Evolutionary conservation across 148 eudicot genomes (phyloP), one percentile per base, ranked within the genome.

Genomic region (Fagopyrum esculentum): DNA sequence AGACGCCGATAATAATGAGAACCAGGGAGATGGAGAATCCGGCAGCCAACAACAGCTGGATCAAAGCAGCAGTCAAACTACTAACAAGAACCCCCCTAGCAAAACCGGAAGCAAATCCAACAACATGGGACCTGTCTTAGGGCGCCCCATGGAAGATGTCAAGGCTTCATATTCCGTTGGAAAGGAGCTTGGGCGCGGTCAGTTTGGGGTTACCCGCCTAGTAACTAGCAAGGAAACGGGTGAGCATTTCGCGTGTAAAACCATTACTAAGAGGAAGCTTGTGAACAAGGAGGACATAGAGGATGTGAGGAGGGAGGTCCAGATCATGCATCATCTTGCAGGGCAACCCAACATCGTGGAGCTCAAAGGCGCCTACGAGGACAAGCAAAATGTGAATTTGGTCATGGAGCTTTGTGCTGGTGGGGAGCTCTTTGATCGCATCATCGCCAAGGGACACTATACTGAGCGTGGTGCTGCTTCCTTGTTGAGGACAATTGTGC

Each of bases 391-490:
- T 15, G 98, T 93, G 17, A 90, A 93, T 81, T 79, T 93, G 86
- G 87, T 93, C 4, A 93, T 91, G 98, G 98, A 93, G 84, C 84
- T 93, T 77, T 93, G 98, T 54, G 98, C 97, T 9, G 98, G 98
- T 35, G 98, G 98, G 35, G 98, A 93, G 87, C 87, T 93, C 6
- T 93, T 93, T 59, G 98, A 91, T 69, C 87, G 97, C 9, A 93
- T 93, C 49, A 91, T 93, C 52, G 92, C 98, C 5, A 91, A 86
- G 80, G 98, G 98, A 45, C 97, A 93, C 73, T 93, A 86, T 75
- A 88, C 98, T 0, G 98, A 93, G 72, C 81, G 94, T 22, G 98
- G 92, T 22, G 98, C 97, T 4, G 98, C 98, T 13, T 83, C 88
- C 15, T 78, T 93, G 85, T 76, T 93, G 77, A 84, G 98, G 82